These are phyloP conservation scores for Cardamine resedifolia DNA, from an alignment of 345 rosid genomes.

Conservation along the genomic window DNA sequence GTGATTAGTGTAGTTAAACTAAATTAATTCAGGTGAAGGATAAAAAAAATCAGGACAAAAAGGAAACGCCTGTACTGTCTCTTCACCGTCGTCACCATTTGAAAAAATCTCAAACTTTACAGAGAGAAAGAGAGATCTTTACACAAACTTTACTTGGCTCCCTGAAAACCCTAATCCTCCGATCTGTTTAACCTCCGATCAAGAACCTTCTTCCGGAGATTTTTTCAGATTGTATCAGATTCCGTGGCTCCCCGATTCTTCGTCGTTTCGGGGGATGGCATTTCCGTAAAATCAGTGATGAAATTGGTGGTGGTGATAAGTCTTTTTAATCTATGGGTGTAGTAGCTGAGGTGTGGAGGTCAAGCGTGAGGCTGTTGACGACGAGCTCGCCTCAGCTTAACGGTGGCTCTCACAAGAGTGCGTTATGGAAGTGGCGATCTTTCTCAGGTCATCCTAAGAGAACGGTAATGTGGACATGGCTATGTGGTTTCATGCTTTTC, in stretches of 20 bases:
- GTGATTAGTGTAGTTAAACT: slow-evolving; percentile 1
- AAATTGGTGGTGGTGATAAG: slow-evolving; percentile 30
- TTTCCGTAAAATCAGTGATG: slow-evolving; percentile 44
- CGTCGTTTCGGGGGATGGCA: slow-evolving; percentile 34
- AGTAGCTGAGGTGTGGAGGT: slow-evolving; percentile 55
- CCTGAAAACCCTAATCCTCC: slow-evolving; percentile 37
- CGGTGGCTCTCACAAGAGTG: slow-evolving; percentile 40
- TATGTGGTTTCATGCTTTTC: slow-evolving; percentile 88
- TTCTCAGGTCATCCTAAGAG: slow-evolving; percentile 43
- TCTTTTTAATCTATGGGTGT: slow-evolving; percentile 44
- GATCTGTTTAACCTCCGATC: slow-evolving; percentile 25
- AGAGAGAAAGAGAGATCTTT: slow-evolving; percentile 31
- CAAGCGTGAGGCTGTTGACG: slow-evolving; percentile 49
- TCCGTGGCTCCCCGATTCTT: slow-evolving; percentile 31
- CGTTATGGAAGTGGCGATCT: slow-evolving; percentile 53
- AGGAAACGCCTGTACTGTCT: slow-evolving; percentile 25
- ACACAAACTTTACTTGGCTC: background rate
- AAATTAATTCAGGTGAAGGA: slow-evolving; percentile 12
- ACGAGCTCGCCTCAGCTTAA: slow-evolving; percentile 62
- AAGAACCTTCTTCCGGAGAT: background rate
- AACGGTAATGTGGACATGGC: slow-evolving; percentile 59
- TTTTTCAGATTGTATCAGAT: slow-evolving; percentile 3
- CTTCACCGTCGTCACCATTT: slow-evolving; percentile 30
- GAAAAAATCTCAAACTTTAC: slow-evolving; percentile 12
- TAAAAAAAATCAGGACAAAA: slow-evolving; percentile 8